These are phyloP conservation scores for Capsella rubella DNA, from an alignment of 441 rosid species.

Conservation along the genomic window DNA sequence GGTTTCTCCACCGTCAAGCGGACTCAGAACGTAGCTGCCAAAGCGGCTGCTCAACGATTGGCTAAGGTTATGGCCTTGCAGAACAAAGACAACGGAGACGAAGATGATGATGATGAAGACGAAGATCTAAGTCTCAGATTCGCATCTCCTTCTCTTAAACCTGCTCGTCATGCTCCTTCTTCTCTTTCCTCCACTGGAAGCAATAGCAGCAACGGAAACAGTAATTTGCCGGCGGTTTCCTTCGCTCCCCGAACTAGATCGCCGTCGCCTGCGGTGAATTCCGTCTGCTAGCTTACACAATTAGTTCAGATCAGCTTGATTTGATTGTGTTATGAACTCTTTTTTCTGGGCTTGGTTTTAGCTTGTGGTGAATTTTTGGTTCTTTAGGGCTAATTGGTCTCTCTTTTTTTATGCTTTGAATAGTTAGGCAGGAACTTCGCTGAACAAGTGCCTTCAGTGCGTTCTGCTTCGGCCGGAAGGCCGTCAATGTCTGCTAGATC, in stretches of 20 bases:
- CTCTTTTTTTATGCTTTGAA: slow-evolving; percentile 45
- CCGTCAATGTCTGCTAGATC: slow-evolving; percentile 65
- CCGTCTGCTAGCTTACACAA: slow-evolving; percentile 18
- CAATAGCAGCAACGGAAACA: slow-evolving; percentile 50
- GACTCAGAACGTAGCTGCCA: slow-evolving; percentile 89
- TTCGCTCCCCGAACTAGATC: slow-evolving; percentile 74
- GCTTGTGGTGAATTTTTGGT: slow-evolving; percentile 13
- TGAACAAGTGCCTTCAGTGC: slow-evolving; percentile 62
- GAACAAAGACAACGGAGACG: slow-evolving; percentile 50
- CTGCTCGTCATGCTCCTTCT: slow-evolving; percentile 39
- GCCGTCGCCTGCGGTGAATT: slow-evolving; percentile 91
- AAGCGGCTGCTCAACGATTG: slow-evolving; percentile 90
- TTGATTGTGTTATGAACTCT: slow-evolving; percentile 15
- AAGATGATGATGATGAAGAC: slow-evolving; percentile 54
- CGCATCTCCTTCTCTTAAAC: slow-evolving; percentile 53
- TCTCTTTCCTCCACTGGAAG: slow-evolving; percentile 49
- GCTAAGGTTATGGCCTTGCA: slow-evolving; percentile 99
- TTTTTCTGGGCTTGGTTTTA: background rate
- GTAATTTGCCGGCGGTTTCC: slow-evolving; percentile 53
- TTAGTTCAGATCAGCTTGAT: slow-evolving; percentile 32
- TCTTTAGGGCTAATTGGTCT: slow-evolving; percentile 11
- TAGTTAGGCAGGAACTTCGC: slow-evolving; percentile 86
- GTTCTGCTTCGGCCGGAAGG: slow-evolving; percentile 82
- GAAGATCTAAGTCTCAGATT: slow-evolving; percentile 65
- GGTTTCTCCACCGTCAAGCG: slow-evolving; percentile 75